phyloP scores from a whole-genome alignment of 2,329 filamentous ascomycete species.

The Alternaria gansuensis region DNA sequence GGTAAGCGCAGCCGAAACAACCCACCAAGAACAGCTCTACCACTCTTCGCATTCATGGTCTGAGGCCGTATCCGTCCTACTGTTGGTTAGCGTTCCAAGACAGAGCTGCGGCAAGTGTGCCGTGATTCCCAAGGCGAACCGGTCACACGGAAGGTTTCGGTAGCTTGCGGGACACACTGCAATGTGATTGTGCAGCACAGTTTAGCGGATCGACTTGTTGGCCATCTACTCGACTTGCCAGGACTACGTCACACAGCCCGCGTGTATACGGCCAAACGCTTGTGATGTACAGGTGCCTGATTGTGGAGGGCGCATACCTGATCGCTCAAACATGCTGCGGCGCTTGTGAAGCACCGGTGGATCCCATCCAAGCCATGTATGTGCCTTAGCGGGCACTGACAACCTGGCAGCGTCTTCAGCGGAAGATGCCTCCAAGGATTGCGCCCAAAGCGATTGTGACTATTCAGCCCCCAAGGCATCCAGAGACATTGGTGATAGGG shows the following conservation, averaged over 20 bases:
- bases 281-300: slow-evolving; percentile 19
- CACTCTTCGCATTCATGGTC: slow-evolving; percentile 21
- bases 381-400: slow-evolving; percentile 14
- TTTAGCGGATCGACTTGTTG: slow-evolving; percentile 14
- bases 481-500: not conserved
- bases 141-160: slow-evolving; percentile 31
- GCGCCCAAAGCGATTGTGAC: not conserved
- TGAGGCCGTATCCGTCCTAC: slow-evolving; percentile 15
- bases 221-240: slow-evolving; percentile 13
- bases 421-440: not conserved
- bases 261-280: slow-evolving; percentile 6
- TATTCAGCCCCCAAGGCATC: slow-evolving; percentile 1
- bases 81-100: slow-evolving; percentile 9
- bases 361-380: slow-evolving; percentile 11
- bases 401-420: slow-evolving; percentile 1
- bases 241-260: slow-evolving; percentile 26
- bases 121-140: slow-evolving; percentile 17
- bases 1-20: slow-evolving; percentile 18
- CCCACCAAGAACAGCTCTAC: slow-evolving; percentile 12
- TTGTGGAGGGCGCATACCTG: slow-evolving; percentile 14
- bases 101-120: slow-evolving; percentile 11
- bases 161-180: slow-evolving; percentile 19
- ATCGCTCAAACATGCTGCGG: slow-evolving; percentile 11
- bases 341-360: slow-evolving; percentile 9
- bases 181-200: slow-evolving; percentile 13